phyloP scores from a whole-genome alignment of 1,139 yeast genomes.

The Lizanozyma gosingica region DNA sequence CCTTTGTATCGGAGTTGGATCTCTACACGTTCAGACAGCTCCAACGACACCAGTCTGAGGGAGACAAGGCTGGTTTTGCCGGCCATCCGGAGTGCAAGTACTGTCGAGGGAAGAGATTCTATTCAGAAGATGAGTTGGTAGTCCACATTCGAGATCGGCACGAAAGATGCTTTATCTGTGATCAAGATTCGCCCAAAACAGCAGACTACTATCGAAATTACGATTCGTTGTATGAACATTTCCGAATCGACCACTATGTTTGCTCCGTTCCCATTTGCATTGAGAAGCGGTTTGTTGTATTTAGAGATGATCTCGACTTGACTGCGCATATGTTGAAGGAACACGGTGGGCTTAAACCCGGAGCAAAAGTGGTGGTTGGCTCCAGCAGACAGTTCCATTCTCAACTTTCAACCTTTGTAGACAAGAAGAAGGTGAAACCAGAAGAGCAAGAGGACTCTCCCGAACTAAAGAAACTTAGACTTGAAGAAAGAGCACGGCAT shows the following conservation, averaged over 20 bases:
- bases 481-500: conserved; percentile 82
- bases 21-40: conserved; percentile 56
- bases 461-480: conserved; percentile 50
- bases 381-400: conserved; percentile 45
- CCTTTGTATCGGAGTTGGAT: conserved; percentile 64
- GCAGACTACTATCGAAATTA: conserved; percentile 80
- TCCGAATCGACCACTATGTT: conserved; percentile 60
- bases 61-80: conserved; percentile 62
- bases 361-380: conserved; percentile 19
- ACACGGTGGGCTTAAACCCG: conserved; percentile 57
- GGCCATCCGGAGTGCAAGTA: conserved; percentile 91
- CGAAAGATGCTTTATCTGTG: conserved; percentile 88
- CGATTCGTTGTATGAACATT: conserved; percentile 66
- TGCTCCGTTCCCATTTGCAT: conserved; percentile 80
- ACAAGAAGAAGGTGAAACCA: conserved; percentile 7
- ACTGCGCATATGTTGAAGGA: conserved; percentile 83
- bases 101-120: conserved; percentile 67
- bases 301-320: conserved; percentile 75
- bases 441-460: conserved; percentile 32
- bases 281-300: conserved; percentile 87
- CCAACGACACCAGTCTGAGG: conserved; percentile 60
- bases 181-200: conserved; percentile 49
- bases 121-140: conserved; percentile 81
- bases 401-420: conserved; percentile 53
- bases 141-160: conserved; percentile 78